These are phyloP conservation scores for Suillus americanus DNA, from an alignment of 768 basidiomycete species.

Conservation along the genomic window DNA sequence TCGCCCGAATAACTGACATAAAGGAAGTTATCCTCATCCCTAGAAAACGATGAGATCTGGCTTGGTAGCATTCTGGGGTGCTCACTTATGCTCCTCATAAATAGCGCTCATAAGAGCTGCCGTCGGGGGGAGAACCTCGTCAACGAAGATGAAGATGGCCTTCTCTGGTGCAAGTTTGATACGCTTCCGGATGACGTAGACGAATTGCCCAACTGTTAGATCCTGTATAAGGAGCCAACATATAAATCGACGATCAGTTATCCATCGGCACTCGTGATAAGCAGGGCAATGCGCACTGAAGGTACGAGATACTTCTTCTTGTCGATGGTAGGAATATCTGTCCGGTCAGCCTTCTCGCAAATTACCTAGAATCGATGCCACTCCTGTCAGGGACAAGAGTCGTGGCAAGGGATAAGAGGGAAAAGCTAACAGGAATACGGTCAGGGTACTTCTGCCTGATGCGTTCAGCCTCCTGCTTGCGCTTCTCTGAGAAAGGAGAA, in stretches of 20 bases:
- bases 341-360: constrained; percentile 98
- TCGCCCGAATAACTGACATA: constrained; percentile 99
- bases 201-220: constrained; percentile 96
- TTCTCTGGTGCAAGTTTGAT: constrained; percentile 99
- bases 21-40: constrained; percentile 98
- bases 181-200: constrained; percentile 99
- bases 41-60: constrained; percentile 37
- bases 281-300: constrained; percentile 57
- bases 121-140: constrained; percentile 97
- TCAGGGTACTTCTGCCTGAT: constrained; percentile 99
- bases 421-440: constrained; percentile 82
- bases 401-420: constrained; percentile 5
- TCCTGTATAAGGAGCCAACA: constrained; percentile 52
- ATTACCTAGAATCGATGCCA: constrained; percentile 67
- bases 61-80: constrained; percentile 4
- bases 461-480: constrained; percentile 98
- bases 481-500: constrained; percentile 71
- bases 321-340: constrained; percentile 98
- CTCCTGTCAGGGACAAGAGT: constrained; percentile 12
- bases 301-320: constrained; percentile 99
- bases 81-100: constrained; percentile 99
- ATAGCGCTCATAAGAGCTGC: constrained; percentile 98
- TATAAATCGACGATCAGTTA: constrained; percentile 22
- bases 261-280: constrained; percentile 17
- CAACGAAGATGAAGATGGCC: constrained; percentile 99